phyloP scores from a whole-genome alignment of 1,139 yeast species.

The Zygosaccharomyces sapae region DNA sequence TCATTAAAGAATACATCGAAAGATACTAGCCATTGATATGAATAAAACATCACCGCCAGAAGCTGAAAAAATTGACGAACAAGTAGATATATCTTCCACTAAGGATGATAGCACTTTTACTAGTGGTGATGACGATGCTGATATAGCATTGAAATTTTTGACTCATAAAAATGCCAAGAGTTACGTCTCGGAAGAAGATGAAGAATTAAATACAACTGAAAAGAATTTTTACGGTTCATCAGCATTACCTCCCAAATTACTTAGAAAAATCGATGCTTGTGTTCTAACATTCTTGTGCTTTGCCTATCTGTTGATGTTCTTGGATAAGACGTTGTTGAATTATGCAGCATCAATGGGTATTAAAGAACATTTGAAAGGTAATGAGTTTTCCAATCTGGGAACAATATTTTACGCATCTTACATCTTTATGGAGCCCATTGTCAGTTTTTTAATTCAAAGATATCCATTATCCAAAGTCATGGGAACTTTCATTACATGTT shows the following conservation, averaged over 20 bases:
- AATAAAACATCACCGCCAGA: not conserved
- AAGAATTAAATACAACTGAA: conserved; percentile 2
- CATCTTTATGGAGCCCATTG: conserved; percentile 54
- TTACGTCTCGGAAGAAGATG: conserved; percentile 11
- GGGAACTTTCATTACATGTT: conserved; percentile 43
- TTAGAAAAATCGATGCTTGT: conserved; percentile 43
- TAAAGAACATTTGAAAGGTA: conserved; percentile 39
- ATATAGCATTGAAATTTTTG: conserved; percentile 30
- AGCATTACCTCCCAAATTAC: conserved; percentile 27
- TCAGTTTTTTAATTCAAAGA: conserved; percentile 48
- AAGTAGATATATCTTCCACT: conserved; percentile 1
- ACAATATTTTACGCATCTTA: conserved; percentile 54
- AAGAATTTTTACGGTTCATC: conserved; percentile 27
- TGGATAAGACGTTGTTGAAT: conserved; percentile 48
- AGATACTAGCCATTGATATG: not conserved
- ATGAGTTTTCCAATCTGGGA: conserved; percentile 52
- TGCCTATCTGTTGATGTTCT: conserved; percentile 47
- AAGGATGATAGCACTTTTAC: conserved; percentile 4
- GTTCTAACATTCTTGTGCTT: conserved; percentile 46
- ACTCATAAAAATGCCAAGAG: conserved; percentile 20
- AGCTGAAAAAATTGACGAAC: not conserved
- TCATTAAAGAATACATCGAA: too few relatives aligned
- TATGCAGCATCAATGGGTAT: conserved; percentile 53
- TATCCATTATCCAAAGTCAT: conserved; percentile 53
- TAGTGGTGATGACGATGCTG: conserved; percentile 14